These are phyloP conservation scores for Aspergillus fischeri DNA, from an alignment of 2,329 filamentous ascomycete genomes.

Conservation along the genomic window DNA sequence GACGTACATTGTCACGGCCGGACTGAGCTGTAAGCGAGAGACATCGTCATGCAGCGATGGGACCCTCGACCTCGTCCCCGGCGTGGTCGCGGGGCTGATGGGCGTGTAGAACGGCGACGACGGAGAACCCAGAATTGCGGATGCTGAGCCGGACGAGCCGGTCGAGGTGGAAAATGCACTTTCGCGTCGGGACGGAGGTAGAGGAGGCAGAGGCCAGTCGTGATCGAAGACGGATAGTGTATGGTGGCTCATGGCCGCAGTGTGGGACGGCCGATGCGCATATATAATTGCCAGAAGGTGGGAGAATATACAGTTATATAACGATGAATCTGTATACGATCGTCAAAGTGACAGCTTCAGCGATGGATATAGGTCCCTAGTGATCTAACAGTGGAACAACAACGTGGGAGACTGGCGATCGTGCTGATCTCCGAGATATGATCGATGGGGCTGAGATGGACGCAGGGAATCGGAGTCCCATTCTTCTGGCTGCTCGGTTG, in stretches of 20 bases:
- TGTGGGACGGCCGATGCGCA: neutral
- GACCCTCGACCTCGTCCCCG: conserved; percentile 22
- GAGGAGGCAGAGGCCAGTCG: conserved; percentile 27
- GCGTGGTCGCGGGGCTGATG: conserved; percentile 20
- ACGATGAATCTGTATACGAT: neutral
- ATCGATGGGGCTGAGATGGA: conserved; percentile 9
- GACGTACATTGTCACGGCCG: conserved; percentile 32
- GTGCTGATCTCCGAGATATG: conserved; percentile 16
- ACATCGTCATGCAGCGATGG: conserved; percentile 28
- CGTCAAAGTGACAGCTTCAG: neutral
- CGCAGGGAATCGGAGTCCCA: conserved; percentile 9
- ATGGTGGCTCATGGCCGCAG: conserved; percentile 11
- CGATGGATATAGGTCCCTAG: neutral
- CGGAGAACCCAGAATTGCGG: conserved; percentile 24
- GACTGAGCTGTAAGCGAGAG: conserved; percentile 27
- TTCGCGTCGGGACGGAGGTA: conserved; percentile 19
- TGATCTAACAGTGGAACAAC: neutral
- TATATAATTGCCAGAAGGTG: neutral
- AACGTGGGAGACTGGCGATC: conserved; percentile 12
- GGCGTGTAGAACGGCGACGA: conserved; percentile 17
- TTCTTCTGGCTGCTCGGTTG: neutral
- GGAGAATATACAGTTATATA: neutral
- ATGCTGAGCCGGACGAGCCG: conserved; percentile 23
- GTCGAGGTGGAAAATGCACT: conserved; percentile 24
- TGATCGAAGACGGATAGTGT: conserved; percentile 12